Evolutionary conservation across 805 yeast species (phyloP).

Genomic region (Ogataea neopini): DNA sequence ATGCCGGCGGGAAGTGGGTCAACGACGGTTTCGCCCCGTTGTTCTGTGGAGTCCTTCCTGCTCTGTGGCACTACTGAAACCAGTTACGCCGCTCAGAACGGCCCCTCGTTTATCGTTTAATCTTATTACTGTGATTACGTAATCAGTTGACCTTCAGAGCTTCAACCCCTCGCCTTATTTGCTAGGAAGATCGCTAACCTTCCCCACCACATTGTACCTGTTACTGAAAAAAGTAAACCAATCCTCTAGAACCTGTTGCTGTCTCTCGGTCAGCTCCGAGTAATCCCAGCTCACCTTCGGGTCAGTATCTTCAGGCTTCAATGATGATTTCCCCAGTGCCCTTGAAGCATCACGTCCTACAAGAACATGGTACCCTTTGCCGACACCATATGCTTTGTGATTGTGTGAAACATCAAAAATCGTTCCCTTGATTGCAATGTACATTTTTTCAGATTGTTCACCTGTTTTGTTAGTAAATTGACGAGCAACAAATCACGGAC

Average conservation of each 20-base stretch:
- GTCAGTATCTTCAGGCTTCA: conserved; percentile 53
- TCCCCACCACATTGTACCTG: conserved; percentile 49
- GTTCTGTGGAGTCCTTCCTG: too few species aligned
- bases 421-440: conserved; percentile 73
- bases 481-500: not conserved
- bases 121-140: too few species aligned
- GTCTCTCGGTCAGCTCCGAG: conserved; percentile 56
- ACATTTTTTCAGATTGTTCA: conserved; percentile 46
- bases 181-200: conserved; percentile 31
- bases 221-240: conserved; percentile 70
- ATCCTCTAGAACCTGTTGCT: conserved; percentile 62
- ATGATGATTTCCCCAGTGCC: conserved; percentile 69
- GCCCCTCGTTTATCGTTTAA: too few species aligned
- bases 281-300: conserved; percentile 47
- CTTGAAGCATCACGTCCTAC: conserved; percentile 80
- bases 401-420: conserved; percentile 79
- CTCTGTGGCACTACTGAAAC: too few species aligned
- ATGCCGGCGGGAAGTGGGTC: too few species aligned
- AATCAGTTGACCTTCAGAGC: too few species aligned
- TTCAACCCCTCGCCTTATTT: not conserved
- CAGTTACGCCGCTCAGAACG: too few species aligned
- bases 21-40: too few species aligned
- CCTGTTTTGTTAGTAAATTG: conserved; percentile 31
- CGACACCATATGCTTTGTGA: conserved; percentile 70
- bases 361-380: conserved; percentile 67